Evolutionary conservation across 1,284 basidiomycete species (phyloP).

Genomic region (Irpex sp.): DNA sequence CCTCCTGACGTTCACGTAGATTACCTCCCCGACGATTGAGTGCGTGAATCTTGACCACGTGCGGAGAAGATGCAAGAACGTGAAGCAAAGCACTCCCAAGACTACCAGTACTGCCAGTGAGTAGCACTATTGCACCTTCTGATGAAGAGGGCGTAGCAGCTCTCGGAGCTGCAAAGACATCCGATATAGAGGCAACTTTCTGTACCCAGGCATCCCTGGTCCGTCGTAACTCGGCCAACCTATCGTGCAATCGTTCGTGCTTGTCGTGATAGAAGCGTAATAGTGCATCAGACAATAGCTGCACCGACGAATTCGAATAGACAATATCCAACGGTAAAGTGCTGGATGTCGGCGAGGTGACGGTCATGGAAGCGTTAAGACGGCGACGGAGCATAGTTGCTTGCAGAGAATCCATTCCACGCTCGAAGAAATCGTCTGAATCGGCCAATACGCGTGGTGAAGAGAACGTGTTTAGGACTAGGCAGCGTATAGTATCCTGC

Average conservation of each 20-base stretch:
- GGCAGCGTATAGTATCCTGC: constrained; percentile 17
- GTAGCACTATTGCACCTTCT: constrained; percentile 7
- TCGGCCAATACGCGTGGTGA: constrained; percentile 15
- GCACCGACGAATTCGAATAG: constrained; percentile 24
- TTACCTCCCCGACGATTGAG: constrained; percentile 6
- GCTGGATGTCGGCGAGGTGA: constrained; percentile 12
- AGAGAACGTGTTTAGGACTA: constrained; percentile 10
- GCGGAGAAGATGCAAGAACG: constrained; percentile 41
- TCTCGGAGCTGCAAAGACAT: constrained; percentile 13
- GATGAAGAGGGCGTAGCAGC: background rate
- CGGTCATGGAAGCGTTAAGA: background rate
- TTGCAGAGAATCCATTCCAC: constrained; percentile 31
- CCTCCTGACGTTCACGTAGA: constrained; percentile 7
- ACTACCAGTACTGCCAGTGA: constrained; percentile 14
- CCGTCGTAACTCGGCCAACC: background rate
- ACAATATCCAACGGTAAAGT: constrained; percentile 20
- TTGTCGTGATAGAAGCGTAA: background rate
- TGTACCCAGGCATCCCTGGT: constrained; percentile 19
- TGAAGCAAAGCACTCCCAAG: constrained; percentile 12
- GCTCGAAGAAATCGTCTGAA: constrained; percentile 30
- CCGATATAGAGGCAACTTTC: constrained; percentile 1
- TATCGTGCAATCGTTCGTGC: background rate
- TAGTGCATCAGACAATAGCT: background rate
- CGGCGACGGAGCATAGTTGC: constrained; percentile 3
- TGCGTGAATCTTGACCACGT: constrained; percentile 19